Evolutionary conservation across 1,284 basidiomycete species (phyloP).

Genomic region (Tilletia caries): DNA sequence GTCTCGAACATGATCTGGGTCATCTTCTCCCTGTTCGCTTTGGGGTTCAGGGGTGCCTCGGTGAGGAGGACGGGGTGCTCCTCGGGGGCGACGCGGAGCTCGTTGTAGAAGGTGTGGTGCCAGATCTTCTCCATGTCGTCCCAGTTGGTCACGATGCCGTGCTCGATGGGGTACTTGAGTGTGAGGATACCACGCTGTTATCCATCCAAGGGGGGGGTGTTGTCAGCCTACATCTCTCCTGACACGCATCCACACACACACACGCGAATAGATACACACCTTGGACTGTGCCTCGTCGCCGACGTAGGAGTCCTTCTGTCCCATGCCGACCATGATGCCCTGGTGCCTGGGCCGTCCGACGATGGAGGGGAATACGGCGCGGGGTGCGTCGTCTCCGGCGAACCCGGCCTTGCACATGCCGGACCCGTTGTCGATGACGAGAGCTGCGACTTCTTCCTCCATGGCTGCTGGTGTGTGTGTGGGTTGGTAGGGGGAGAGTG

Average conservation of each 20-base stretch:
- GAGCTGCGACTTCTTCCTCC: slow-evolving; percentile 53
- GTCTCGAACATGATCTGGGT: slow-evolving; percentile 98
- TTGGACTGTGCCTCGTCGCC: slow-evolving; percentile 87
- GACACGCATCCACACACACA: too few relatives aligned
- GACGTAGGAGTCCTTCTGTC: slow-evolving; percentile 56
- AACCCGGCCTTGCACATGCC: slow-evolving; percentile 59
- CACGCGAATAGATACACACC: neutral
- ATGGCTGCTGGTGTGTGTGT: neutral
- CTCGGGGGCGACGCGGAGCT: slow-evolving; percentile 62
- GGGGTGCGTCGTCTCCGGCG: slow-evolving; percentile 72
- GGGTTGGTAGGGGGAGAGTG: neutral
- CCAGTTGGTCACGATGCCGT: slow-evolving; percentile 75
- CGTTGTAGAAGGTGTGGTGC: slow-evolving; percentile 57
- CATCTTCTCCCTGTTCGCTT: slow-evolving; percentile 94
- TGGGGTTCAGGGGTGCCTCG: slow-evolving; percentile 90
- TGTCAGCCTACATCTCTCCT: too few relatives aligned
- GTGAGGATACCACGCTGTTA: slow-evolving; percentile 81
- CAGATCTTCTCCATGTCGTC: slow-evolving; percentile 55
- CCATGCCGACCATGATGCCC: slow-evolving; percentile 75
- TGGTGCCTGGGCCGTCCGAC: slow-evolving; percentile 88
- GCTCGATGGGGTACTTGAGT: slow-evolving; percentile 65
- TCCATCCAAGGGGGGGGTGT: too few relatives aligned
- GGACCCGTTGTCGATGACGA: slow-evolving; percentile 55
- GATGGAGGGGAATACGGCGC: slow-evolving; percentile 77
- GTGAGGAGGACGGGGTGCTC: slow-evolving; percentile 91